These are phyloP conservation scores for Irpex sp. DNA, from an alignment of 1,284 basidiomycete species.

Conservation along the genomic window DNA sequence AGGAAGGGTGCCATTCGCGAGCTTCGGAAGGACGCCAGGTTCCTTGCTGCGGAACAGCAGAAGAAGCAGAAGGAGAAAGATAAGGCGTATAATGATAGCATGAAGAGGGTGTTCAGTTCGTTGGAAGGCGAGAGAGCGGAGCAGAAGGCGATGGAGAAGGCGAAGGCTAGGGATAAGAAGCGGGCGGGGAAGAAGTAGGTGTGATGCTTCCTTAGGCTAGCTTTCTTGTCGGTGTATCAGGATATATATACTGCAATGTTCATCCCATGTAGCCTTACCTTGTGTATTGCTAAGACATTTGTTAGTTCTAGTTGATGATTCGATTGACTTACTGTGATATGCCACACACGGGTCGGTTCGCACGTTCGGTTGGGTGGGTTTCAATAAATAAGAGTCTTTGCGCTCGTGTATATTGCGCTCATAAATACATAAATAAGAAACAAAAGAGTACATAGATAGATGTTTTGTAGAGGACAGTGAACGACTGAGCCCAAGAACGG, in stretches of 20 bases:
- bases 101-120: constrained; percentile 81
- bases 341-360: no score
- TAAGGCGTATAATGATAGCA: constrained; percentile 67
- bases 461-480: no score
- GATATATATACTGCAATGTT: no score
- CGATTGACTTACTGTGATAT: not conserved
- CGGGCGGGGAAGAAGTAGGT: constrained; percentile 67
- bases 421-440: no score
- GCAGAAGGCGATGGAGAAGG: constrained; percentile 88
- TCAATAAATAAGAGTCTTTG: no score
- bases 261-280: not conserved
- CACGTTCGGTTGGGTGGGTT: no score
- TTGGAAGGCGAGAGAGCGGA: constrained; percentile 92
- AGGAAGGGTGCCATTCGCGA: constrained; percentile 96
- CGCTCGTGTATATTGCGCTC: no score
- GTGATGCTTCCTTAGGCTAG: not conserved
- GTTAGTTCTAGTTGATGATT: not conserved
- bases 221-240: no score
- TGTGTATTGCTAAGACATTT: not conserved
- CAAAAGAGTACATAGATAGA: no score
- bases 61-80: constrained; percentile 86
- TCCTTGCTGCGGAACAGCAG: constrained; percentile 87
- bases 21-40: constrained; percentile 91
- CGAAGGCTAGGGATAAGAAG: constrained; percentile 75
- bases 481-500: no score